Evolutionary conservation across 495 filamentous ascomycete genomes (phyloP).

Genomic region (Cairneyella variabilis): DNA sequence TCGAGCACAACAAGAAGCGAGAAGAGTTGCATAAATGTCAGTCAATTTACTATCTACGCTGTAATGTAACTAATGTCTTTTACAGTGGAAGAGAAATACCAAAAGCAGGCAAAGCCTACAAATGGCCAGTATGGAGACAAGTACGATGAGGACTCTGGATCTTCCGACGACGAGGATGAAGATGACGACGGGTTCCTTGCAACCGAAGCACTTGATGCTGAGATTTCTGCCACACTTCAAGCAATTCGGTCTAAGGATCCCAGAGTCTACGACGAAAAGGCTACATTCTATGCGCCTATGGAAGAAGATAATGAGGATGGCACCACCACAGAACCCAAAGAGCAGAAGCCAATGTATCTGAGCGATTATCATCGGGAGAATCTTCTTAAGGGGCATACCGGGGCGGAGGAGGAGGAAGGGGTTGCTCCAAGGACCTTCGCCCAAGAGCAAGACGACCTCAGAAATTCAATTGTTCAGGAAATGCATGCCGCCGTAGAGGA

Average conservation of each 20-base stretch:
- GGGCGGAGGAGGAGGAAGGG: slow-evolving; percentile 51
- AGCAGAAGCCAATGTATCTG: slow-evolving; percentile 81
- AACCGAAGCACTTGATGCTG: slow-evolving; percentile 75
- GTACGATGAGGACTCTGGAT: slow-evolving; percentile 47
- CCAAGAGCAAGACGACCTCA: slow-evolving; percentile 81
- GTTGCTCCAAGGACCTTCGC: slow-evolving; percentile 63
- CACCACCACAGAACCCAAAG: slow-evolving; percentile 38
- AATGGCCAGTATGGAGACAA: slow-evolving; percentile 36
- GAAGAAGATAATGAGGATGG: slow-evolving; percentile 44
- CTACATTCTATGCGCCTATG: slow-evolving; percentile 68
- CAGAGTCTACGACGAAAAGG: slow-evolving; percentile 74
- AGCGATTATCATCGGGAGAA: slow-evolving; percentile 89
- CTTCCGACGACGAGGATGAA: slow-evolving; percentile 71
- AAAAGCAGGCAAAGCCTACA: slow-evolving; percentile 28
- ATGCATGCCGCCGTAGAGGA: slow-evolving; percentile 62
- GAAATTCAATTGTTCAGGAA: slow-evolving; percentile 68
- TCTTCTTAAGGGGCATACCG: slow-evolving; percentile 58
- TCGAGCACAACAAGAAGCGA: slow-evolving; percentile 95
- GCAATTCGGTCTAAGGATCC: slow-evolving; percentile 90
- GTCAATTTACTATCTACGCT: slow-evolving; percentile 26
- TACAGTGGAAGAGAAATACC: slow-evolving; percentile 83
- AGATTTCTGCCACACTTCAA: slow-evolving; percentile 77
- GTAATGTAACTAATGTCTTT: slow-evolving; percentile 8
- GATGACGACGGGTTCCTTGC: slow-evolving; percentile 85
- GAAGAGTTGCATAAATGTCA: slow-evolving; percentile 80